Percentiles rank a stretch among this genome's conserved stretches.
phyloP scores from a whole-genome alignment of 2,329 filamentous ascomycete genomes.

The Zymoseptoria ardabiliae region DNA sequence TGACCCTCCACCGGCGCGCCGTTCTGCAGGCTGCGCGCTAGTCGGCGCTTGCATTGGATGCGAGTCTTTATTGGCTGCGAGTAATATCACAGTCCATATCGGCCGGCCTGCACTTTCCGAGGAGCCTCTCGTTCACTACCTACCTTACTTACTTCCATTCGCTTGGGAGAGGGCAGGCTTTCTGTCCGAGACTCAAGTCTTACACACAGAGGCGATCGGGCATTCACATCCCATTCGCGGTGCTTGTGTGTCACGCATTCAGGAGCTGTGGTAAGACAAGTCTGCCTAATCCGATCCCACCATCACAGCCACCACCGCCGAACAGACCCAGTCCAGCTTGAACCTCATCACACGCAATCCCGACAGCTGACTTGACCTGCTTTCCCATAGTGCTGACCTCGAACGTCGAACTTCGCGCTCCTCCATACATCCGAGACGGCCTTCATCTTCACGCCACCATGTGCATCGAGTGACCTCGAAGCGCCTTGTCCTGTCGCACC shows the following conservation, averaged over 20 bases:
- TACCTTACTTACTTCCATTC: not conserved
- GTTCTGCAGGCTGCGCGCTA: not conserved
- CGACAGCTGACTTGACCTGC: not conserved
- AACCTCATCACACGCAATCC: not conserved
- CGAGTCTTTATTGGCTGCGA: not conserved
- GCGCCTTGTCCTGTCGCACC: not conserved
- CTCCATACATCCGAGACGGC: not conserved
- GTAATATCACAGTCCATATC: not conserved
- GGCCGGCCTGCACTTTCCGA: not conserved
- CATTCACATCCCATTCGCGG: not conserved
- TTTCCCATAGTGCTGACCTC: not conserved
- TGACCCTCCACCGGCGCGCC: not conserved
- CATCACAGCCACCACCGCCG: not conserved
- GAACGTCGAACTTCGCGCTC: not conserved
- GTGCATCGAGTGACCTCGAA: not conserved
- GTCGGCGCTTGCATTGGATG: not conserved
- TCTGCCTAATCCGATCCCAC: not conserved
- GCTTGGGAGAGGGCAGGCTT: not conserved
- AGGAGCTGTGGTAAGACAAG: not conserved
- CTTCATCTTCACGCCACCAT: not conserved
- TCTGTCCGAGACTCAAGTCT: not conserved
- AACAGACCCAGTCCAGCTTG: not conserved
- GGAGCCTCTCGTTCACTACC: not conserved
- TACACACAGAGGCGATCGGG: not conserved
- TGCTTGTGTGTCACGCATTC: not conserved